Evolutionary conservation across 805 yeast species (phyloP).

Genomic region (Saccharomyces mikatae): DNA sequence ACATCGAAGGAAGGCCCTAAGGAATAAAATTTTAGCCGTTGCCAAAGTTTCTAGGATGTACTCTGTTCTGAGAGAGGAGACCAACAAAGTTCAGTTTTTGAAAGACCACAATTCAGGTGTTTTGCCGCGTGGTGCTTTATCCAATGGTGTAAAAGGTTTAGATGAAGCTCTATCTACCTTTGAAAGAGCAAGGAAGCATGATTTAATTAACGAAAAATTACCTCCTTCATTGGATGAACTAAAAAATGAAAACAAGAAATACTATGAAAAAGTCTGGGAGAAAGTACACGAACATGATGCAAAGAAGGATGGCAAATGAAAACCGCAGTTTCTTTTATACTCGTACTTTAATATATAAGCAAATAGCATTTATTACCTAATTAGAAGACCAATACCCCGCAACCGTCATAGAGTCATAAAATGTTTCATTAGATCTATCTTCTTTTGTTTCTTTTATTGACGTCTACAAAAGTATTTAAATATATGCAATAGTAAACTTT

Average conservation of each 20-base stretch:
- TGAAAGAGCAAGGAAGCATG: conserved; percentile 77
- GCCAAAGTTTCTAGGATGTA: conserved; percentile 95
- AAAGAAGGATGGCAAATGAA: conserved; percentile 1
- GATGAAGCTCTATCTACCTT: conserved; percentile 60
- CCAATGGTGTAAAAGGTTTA: conserved; percentile 77
- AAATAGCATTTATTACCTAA: background rate
- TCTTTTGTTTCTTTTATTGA: background rate
- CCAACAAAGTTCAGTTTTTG: conserved; percentile 75
- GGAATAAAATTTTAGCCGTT: conserved; percentile 87
- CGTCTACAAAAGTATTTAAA: background rate
- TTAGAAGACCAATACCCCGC: background rate
- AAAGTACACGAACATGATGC: conserved; percentile 2
- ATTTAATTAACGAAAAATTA: conserved; percentile 73
- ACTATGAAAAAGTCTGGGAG: conserved; percentile 29
- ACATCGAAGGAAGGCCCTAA: conserved; percentile 44
- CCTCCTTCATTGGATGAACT: conserved; percentile 72
- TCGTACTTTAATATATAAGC: background rate
- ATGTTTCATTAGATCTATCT: background rate
- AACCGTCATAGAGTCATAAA: background rate
- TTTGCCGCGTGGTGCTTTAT: conserved; percentile 77
- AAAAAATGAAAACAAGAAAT: conserved; percentile 36
- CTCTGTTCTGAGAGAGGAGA: conserved; percentile 76
- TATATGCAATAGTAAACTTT: conserved; percentile 1
- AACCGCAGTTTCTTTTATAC: background rate
- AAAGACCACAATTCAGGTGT: conserved; percentile 66